These are phyloP conservation scores for Pythium apleroticum DNA, from an alignment of 352 stramenopile genomes.

Conservation along the genomic window DNA sequence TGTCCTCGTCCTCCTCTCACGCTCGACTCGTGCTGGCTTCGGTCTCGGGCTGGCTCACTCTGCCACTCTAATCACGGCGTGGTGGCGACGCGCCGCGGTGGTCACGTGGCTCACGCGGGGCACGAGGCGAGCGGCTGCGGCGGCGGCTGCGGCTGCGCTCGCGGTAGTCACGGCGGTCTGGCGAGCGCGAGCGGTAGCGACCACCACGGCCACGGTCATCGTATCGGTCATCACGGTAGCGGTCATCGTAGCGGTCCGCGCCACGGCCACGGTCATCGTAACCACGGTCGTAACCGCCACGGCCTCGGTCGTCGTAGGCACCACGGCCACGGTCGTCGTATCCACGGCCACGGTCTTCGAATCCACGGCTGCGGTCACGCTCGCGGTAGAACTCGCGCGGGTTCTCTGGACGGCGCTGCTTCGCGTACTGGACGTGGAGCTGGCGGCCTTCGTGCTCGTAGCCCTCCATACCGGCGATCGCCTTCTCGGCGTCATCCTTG, in stretches of 20 bases:
- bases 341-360: slow-evolving; percentile 29
- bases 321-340: slow-evolving; percentile 30
- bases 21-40: not conserved
- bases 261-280: slow-evolving; percentile 31
- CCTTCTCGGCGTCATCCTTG: slow-evolving; percentile 87
- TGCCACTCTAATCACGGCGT: slow-evolving; percentile 49
- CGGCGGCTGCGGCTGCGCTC: slow-evolving; percentile 40
- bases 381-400: slow-evolving; percentile 68
- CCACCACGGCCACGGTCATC: slow-evolving; percentile 25
- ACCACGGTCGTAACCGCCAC: slow-evolving; percentile 26
- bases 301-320: slow-evolving; percentile 33
- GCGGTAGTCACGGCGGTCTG: slow-evolving; percentile 32
- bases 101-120: slow-evolving; percentile 29
- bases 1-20: slow-evolving; percentile 1
- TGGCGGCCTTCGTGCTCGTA: slow-evolving; percentile 72
- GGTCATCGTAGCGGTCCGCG: slow-evolving; percentile 30
- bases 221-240: slow-evolving; percentile 27
- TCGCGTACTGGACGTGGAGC: slow-evolving; percentile 75
- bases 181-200: slow-evolving; percentile 25
- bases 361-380: slow-evolving; percentile 26
- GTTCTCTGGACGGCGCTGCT: slow-evolving; percentile 77
- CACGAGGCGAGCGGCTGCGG: slow-evolving; percentile 22
- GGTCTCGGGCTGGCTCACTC: slow-evolving; percentile 5
- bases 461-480: slow-evolving; percentile 74
- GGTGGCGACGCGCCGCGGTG: slow-evolving; percentile 37